Conservation (phyloP, 345 rosid genomes). For the Euphorbia peplus region DNA sequence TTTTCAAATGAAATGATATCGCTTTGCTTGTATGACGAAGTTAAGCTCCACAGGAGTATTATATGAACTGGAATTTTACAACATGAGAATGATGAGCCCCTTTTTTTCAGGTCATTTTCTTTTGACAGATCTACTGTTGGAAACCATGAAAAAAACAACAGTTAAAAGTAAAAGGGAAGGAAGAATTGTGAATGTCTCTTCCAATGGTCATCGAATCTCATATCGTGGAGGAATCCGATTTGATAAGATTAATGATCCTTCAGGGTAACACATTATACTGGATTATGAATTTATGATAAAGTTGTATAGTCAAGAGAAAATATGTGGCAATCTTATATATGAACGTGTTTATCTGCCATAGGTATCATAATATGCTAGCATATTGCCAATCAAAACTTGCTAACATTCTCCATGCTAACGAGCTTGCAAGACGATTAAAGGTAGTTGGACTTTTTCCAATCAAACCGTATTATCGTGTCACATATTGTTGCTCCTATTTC, state of each 20-base stretch:
- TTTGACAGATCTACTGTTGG: constrained; percentile 7
- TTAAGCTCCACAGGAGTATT: background rate
- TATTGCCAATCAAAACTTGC: constrained; percentile 8
- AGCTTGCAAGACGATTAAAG: constrained; percentile 10
- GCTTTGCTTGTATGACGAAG: background rate
- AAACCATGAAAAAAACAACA: constrained; percentile 4
- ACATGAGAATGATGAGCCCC: background rate
- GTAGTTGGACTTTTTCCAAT: background rate
- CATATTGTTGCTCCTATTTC: background rate
- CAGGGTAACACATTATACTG: background rate
- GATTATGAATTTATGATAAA: background rate
- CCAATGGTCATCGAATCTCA: background rate
- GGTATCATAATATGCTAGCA: background rate
- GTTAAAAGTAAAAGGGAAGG: background rate
- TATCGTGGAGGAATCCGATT: background rate
- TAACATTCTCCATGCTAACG: constrained; percentile 3
- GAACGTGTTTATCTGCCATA: background rate
- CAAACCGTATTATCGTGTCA: no score
- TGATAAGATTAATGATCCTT: constrained; percentile 5
- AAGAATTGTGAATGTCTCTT: constrained; percentile 5
- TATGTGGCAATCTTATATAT: background rate
- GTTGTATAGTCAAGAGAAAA: background rate
- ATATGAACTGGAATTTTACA: background rate
- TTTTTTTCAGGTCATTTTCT: constrained; percentile 8
- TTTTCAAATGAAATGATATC: background rate